Percentiles rank a stretch among this genome's conserved stretches.
These are phyloP conservation scores for Podospora tetraspora DNA, from an alignment of 495 filamentous ascomycete species.

Conservation along the genomic window DNA sequence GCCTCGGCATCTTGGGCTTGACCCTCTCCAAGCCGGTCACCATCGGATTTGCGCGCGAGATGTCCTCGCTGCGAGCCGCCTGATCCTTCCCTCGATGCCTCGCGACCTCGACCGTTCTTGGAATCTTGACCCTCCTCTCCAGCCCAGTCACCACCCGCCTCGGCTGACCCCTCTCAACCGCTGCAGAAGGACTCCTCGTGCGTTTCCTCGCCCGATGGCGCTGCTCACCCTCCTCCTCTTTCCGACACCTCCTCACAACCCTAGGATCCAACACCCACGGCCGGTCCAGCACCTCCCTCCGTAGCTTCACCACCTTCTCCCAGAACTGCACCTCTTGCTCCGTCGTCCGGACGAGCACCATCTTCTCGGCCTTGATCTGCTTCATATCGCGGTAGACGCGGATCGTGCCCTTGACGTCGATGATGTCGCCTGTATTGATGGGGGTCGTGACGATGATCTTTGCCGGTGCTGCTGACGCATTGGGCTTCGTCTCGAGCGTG, in stretches of 20 bases:
- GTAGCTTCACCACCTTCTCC: slow-evolving; percentile 59
- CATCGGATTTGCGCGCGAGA: background rate
- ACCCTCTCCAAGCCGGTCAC: background rate
- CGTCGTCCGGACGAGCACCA: slow-evolving; percentile 55
- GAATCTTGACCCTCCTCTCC: background rate
- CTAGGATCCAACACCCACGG: slow-evolving; percentile 61
- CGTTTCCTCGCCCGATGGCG: slow-evolving; percentile 36
- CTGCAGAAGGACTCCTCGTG: slow-evolving; percentile 24
- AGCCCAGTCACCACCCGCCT: background rate
- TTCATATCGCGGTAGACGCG: slow-evolving; percentile 54
- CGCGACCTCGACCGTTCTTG: background rate
- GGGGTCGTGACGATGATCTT: slow-evolving; percentile 17
- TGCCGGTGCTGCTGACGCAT: slow-evolving; percentile 3
- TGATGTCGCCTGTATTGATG: slow-evolving; percentile 60
- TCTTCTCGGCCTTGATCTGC: slow-evolving; percentile 67
- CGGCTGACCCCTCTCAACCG: background rate
- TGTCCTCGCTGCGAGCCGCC: background rate
- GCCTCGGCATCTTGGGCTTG: background rate
- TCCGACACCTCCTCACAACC: slow-evolving; percentile 51
- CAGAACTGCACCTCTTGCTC: slow-evolving; percentile 75
- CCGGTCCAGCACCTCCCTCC: slow-evolving; percentile 54
- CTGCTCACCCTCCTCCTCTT: slow-evolving; percentile 41
- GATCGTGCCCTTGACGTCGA: slow-evolving; percentile 75
- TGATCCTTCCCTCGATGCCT: background rate
- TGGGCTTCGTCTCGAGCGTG: slow-evolving; percentile 9